A percentile compares a stretch with the other conserved stretches of the same genome.
phyloP scores from a whole-genome alignment of 768 basidiomycete genomes.

The Ramaria sp. region DNA sequence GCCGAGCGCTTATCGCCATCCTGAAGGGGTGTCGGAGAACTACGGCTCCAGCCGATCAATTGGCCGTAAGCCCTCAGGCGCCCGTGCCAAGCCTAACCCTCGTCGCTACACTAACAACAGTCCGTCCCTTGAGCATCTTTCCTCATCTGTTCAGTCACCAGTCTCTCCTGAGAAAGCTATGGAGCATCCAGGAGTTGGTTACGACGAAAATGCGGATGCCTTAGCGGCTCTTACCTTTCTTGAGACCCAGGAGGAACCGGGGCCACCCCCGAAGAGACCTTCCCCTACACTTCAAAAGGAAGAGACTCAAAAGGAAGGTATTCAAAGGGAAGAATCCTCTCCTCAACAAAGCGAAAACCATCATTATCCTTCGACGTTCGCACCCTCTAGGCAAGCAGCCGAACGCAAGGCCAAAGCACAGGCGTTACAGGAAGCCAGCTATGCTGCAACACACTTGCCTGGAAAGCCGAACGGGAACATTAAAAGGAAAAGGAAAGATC shows the following conservation, averaged over 20 bases:
- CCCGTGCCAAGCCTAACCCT: conserved; percentile 54
- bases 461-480: conserved; percentile 40
- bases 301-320: too few species aligned
- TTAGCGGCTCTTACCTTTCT: conserved; percentile 73
- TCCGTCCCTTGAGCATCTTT: conserved; percentile 21
- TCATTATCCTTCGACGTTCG: conserved; percentile 59
- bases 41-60: conserved; percentile 12
- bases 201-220: conserved; percentile 46
- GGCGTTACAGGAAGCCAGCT: conserved; percentile 72
- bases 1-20: conserved; percentile 1
- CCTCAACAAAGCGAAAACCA: conserved; percentile 15
- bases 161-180: background rate
- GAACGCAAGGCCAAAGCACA: conserved; percentile 79
- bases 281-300: conserved; percentile 20
- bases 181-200: conserved; percentile 19
- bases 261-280: conserved; percentile 13
- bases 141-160: background rate
- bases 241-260: conserved; percentile 25
- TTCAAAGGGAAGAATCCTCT: conserved; percentile 24
- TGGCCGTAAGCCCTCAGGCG: conserved; percentile 72
- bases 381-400: conserved; percentile 70
- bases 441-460: conserved; percentile 67
- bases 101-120: conserved; percentile 17
- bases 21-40: conserved; percentile 1
- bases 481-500: conserved; percentile 30